These are phyloP conservation scores for Globisporangium okanoganense DNA, from an alignment of 352 stramenopile species.

Conservation along the genomic window DNA sequence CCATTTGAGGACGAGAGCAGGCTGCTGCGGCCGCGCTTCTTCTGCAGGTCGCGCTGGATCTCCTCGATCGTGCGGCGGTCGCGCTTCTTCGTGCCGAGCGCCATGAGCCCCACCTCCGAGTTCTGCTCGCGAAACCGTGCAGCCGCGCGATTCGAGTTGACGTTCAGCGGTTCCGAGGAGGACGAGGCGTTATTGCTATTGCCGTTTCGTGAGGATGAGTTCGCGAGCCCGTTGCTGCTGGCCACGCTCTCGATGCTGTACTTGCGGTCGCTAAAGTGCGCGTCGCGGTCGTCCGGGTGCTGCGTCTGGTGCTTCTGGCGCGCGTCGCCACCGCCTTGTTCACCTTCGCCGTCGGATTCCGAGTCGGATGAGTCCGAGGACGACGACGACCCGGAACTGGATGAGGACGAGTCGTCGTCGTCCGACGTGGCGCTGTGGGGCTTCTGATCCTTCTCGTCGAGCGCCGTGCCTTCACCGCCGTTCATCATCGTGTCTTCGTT, in stretches of 20 bases:
- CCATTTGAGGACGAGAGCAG: constrained; percentile 10
- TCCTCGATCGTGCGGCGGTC: constrained; percentile 87
- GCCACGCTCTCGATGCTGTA: constrained; percentile 34
- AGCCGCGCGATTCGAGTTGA: constrained; percentile 67
- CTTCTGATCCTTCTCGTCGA: constrained; percentile 26
- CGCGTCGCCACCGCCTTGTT: neutral
- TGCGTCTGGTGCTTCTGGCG: constrained; percentile 11
- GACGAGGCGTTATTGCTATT: neutral
- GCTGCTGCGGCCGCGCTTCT: constrained; percentile 35
- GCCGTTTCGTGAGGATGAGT: too few relatives aligned
- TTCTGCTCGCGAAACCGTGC: constrained; percentile 64
- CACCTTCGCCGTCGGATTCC: constrained; percentile 49
- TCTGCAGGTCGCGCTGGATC: constrained; percentile 78
- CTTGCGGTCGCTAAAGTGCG: constrained; percentile 24
- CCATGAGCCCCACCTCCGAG: constrained; percentile 51
- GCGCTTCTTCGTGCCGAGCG: constrained; percentile 80
- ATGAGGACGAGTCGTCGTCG: constrained; percentile 75
- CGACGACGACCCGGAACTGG: constrained; percentile 62
- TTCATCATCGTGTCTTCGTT: constrained; percentile 21
- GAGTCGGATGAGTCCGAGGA: constrained; percentile 78
- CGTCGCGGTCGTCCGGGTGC: constrained; percentile 4
- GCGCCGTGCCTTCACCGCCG: neutral
- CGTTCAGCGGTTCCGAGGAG: constrained; percentile 42
- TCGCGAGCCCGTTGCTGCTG: constrained; percentile 18
- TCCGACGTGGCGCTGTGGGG: constrained; percentile 62